phyloP scores from a whole-genome alignment of 148 eudicot genomes.

The Rhododendron griersonianum region DNA sequence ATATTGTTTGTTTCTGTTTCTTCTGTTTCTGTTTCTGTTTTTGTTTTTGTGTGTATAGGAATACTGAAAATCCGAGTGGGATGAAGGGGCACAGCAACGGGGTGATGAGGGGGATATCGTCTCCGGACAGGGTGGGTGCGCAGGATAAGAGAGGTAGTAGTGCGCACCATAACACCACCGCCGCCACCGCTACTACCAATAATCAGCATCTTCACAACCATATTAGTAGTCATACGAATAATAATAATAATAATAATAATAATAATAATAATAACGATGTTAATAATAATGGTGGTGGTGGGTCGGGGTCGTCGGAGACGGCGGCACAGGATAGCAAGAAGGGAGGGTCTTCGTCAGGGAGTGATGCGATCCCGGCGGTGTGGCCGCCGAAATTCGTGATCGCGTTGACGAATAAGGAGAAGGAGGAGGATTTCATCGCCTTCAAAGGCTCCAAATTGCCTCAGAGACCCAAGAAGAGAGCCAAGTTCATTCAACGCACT shows the following conservation, averaged over 20 bases:
- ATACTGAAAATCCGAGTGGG: constrained; percentile 55
- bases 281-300: constrained; percentile 16
- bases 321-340: constrained; percentile 31
- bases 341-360: constrained; percentile 65
- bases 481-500: constrained; percentile 85
- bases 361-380: constrained; percentile 32
- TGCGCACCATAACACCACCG: constrained; percentile 28
- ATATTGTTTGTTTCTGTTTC: neutral
- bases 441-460: constrained; percentile 91
- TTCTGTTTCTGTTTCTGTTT: neutral
- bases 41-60: constrained; percentile 26
- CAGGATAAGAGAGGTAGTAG: constrained; percentile 33
- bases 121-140: constrained; percentile 52
- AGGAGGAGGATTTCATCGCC: constrained; percentile 86
- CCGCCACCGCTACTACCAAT: constrained; percentile 1
- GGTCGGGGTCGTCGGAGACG: constrained; percentile 57
- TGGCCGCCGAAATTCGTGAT: constrained; percentile 39
- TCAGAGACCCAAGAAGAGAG: constrained; percentile 90
- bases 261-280: neutral
- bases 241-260: neutral
- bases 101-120: constrained; percentile 39
- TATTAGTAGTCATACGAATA: neutral
- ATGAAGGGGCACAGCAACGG: constrained; percentile 74
- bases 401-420: constrained; percentile 69
- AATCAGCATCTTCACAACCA: constrained; percentile 5